Evolutionary conservation across 768 basidiomycete genomes (phyloP).

Genomic region (Butyriboletus loyo): DNA sequence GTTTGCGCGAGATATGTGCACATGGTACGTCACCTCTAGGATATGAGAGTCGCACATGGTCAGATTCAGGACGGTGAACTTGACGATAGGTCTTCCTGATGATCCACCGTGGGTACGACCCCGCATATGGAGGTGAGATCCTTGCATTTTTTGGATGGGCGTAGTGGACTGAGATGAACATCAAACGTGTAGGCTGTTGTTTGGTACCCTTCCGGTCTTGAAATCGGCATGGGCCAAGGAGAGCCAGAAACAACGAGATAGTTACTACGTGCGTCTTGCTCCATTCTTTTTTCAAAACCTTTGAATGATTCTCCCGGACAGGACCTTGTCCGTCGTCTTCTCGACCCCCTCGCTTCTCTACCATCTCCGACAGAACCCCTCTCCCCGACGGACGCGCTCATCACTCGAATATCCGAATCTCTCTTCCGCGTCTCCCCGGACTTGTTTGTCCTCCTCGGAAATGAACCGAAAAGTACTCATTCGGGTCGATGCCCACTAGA

Average conservation of each 20-base stretch:
- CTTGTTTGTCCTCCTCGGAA: conserved; percentile 49
- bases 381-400: conserved; percentile 42
- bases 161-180: conserved; percentile 4
- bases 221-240: conserved; percentile 62
- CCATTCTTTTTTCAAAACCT: not conserved
- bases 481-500: conserved; percentile 48
- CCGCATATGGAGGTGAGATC: conserved; percentile 69
- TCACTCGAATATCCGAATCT: conserved; percentile 52
- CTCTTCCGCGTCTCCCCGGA: conserved; percentile 52
- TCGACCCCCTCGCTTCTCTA: conserved; percentile 49
- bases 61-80: not conserved
- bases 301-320: conserved; percentile 27
- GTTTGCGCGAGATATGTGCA: conserved; percentile 54
- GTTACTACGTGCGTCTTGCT: conserved; percentile 62
- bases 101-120: conserved; percentile 75
- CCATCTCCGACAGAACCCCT: conserved; percentile 41
- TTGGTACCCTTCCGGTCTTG: conserved; percentile 56
- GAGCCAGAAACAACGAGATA: conserved; percentile 56
- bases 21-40: conserved; percentile 45
- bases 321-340: conserved; percentile 67
- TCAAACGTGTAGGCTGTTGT: conserved; percentile 45
- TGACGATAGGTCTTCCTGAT: conserved; percentile 60
- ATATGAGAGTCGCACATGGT: not conserved
- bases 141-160: not conserved
- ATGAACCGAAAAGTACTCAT: conserved; percentile 44